These are phyloP conservation scores for Achaetomiella virescens DNA, from an alignment of 495 filamentous ascomycete genomes.

Conservation along the genomic window DNA sequence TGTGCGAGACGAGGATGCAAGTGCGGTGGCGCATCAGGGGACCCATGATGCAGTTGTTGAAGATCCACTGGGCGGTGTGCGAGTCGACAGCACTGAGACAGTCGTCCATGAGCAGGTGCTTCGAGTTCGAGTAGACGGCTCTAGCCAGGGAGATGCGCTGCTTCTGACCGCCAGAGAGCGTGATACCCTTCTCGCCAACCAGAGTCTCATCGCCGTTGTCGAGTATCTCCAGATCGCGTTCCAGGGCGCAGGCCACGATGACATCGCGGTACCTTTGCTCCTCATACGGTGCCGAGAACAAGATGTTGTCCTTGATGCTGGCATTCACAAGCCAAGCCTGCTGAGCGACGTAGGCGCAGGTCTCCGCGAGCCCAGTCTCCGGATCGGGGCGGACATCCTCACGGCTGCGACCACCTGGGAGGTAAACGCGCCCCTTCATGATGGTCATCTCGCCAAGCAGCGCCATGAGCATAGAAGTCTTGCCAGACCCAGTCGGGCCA, in stretches of 20 bases:
- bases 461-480: slow-evolving; percentile 93
- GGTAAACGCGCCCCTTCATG: slow-evolving; percentile 69
- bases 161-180: slow-evolving; percentile 95
- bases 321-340: slow-evolving; percentile 97
- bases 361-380: slow-evolving; percentile 82
- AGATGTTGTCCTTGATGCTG: slow-evolving; percentile 92
- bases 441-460: slow-evolving; percentile 94
- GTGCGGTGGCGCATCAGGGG: slow-evolving; percentile 84
- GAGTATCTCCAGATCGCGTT: slow-evolving; percentile 86
- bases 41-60: slow-evolving; percentile 83
- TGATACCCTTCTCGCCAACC: slow-evolving; percentile 96
- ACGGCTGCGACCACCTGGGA: slow-evolving; percentile 76
- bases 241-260: slow-evolving; percentile 84
- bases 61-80: slow-evolving; percentile 97
- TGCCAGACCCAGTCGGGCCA: slow-evolving; percentile 89
- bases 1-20: slow-evolving; percentile 97
- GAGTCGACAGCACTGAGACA: slow-evolving; percentile 98
- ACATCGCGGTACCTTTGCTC: slow-evolving; percentile 82
- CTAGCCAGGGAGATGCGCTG: slow-evolving; percentile 93
- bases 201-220: slow-evolving; percentile 90
- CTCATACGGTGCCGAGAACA: slow-evolving; percentile 81
- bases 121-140: slow-evolving; percentile 86
- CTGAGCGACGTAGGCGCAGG: slow-evolving; percentile 93
- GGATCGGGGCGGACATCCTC: slow-evolving; percentile 77
- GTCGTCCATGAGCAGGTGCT: slow-evolving; percentile 88